A percentile compares a stretch with the other conserved stretches of the same genome.
Conservation (phyloP, 2,329 filamentous ascomycete genomes). For the Colletotrichum phormii region DNA sequence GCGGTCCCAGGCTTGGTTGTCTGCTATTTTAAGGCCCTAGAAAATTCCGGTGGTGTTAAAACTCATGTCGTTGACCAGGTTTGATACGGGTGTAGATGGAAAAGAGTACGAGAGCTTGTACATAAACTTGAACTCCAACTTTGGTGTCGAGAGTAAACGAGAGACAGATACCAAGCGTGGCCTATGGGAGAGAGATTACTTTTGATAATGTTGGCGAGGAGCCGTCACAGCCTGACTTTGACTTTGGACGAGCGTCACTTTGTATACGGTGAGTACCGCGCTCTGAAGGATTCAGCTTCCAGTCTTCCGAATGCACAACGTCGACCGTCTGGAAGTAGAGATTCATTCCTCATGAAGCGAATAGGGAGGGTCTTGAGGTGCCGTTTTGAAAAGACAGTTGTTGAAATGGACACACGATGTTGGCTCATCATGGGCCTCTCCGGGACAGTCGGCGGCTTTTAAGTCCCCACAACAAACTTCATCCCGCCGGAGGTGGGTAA, state of each 20-base stretch:
- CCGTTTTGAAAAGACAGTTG: neutral
- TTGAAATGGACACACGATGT: neutral
- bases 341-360: neutral
- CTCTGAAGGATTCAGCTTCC: neutral
- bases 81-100: neutral
- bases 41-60: neutral
- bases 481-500: neutral
- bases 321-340: neutral
- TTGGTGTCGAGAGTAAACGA: neutral
- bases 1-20: neutral
- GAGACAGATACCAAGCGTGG: neutral
- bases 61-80: no score
- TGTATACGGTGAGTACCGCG: neutral
- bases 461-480: neutral
- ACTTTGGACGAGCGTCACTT: neutral
- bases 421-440: no score
- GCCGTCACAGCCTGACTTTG: neutral
- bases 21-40: neutral
- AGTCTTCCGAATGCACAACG: neutral
- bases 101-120: neutral
- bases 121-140: neutral
- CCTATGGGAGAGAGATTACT: neutral
- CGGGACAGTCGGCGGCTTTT: neutral
- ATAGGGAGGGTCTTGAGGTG: neutral
- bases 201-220: neutral